A percentile compares a stretch with the other conserved stretches of the same genome.
Evolutionary conservation across 257 asterid genomes (phyloP).

Genomic region (Forsythia suspensa): DNA sequence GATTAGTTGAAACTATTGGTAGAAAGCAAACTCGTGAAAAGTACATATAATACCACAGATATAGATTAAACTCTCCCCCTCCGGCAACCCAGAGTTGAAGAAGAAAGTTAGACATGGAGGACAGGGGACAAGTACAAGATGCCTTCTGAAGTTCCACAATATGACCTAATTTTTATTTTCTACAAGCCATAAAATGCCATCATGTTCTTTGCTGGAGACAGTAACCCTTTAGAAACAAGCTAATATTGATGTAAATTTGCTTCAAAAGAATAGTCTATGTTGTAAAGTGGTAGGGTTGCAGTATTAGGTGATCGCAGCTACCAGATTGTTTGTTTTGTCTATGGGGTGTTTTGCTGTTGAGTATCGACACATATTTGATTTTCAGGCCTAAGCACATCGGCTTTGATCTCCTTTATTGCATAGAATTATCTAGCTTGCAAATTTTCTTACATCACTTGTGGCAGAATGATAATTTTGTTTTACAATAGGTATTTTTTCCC

Average conservation of each 20-base stretch:
- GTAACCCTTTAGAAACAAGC: slow-evolving; percentile 5
- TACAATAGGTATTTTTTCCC: slow-evolving; percentile 1
- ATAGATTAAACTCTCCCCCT: background rate
- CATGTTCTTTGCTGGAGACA: background rate
- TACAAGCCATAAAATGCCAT: background rate
- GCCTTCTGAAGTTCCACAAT: background rate
- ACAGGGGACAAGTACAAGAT: background rate
- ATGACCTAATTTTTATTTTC: background rate
- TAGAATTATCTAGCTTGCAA: background rate
- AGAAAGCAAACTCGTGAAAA: background rate
- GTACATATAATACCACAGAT: background rate
- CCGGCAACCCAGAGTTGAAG: background rate
- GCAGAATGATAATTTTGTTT: slow-evolving; percentile 12
- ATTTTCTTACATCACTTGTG: slow-evolving; percentile 12
- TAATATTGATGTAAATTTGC: slow-evolving; percentile 3
- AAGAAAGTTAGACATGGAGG: background rate
- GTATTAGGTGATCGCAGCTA: slow-evolving; percentile 17
- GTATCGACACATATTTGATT: background rate
- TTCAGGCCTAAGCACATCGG: slow-evolving; percentile 4
- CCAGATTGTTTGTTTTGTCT: background rate
- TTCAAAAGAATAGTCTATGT: slow-evolving; percentile 18
- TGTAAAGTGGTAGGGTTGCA: slow-evolving; percentile 11
- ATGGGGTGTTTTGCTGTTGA: slow-evolving; percentile 6
- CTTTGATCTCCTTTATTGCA: slow-evolving; percentile 1
- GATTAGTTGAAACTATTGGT: background rate